Base-by-base conservation (phyloP, 352 stramenopile genomes). In the Globisporangium cederbergense region DNA sequence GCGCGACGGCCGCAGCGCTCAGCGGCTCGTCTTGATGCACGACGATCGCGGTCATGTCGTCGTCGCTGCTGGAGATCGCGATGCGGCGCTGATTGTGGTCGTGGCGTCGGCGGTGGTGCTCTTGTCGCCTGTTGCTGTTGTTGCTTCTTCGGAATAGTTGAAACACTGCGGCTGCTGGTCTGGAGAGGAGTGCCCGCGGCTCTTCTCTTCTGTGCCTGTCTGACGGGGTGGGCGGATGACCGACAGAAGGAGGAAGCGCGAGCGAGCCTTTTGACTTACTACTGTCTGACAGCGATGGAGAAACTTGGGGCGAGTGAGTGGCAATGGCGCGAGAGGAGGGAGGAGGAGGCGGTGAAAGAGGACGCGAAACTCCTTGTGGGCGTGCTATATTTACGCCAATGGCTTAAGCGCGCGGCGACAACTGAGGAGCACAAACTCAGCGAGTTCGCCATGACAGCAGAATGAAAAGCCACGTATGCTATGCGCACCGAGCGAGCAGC, bases 11-110 rank as follows among this genome's bases (percentile, higher is more conserved):
- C 18, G 60, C 51, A 2, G 25, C 42, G 7, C 53, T 30, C 22
- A 58, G 53, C 10, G 58, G 30, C 34, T 71, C 60, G 20, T 71
- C 65, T 13, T 67, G 60, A 51, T 71, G 65, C 40, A 71, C 60
- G 54, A 71, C 60, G 65, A 70, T 70, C 64, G 64, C 30, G 13
- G 64, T 36, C 60, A 66, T 58, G 55, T 60, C 55, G 55, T 51
- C 38, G 46, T 47, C 55, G 38, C 25, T 49, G 22, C 36, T 60
- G 10, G 55, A 60, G 38, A 49, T 49, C 28, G 38, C 55, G 25
- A 60, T 52, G 22, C 55, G 55, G 13, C 51, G 20, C 9, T 50
- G 54, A 38, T 60, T 32, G 9, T 34, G 25, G 13, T 38, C 22
- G 16, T 54, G 49, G 49, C 14, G 47, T 9, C 47, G 47, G 11